Evolutionary conservation across 2,329 filamentous ascomycete species (phyloP).

Genomic region (Cadophora luteo-olivacea): DNA sequence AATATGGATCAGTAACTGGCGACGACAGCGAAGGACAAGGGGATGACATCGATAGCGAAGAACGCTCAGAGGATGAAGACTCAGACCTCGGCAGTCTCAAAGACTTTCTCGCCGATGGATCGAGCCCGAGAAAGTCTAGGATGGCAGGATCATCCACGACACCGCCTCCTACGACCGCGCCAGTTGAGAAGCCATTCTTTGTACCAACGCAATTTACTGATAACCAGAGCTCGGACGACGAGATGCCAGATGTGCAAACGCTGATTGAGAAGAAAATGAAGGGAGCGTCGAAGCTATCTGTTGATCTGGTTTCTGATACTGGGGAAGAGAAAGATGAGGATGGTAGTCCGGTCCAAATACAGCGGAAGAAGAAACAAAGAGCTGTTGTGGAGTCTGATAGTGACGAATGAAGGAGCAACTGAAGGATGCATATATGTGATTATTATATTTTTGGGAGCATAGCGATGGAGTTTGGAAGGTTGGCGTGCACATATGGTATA

Average conservation of each 20-base stretch:
- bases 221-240: constrained; percentile 23
- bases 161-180: constrained; percentile 47
- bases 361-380: constrained; percentile 27
- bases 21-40: constrained; percentile 33
- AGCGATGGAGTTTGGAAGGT: constrained; percentile 32
- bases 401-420: constrained; percentile 35
- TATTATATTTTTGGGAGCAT: constrained; percentile 27
- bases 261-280: constrained; percentile 17
- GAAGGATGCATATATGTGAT: neutral
- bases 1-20: constrained; percentile 20
- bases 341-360: neutral
- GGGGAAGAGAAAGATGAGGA: constrained; percentile 22
- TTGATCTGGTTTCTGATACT: constrained; percentile 14
- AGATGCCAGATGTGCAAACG: constrained; percentile 16
- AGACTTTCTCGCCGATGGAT: constrained; percentile 62
- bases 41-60: constrained; percentile 51
- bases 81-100: constrained; percentile 54
- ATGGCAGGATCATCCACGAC: constrained; percentile 39
- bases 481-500: neutral
- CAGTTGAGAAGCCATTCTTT: constrained; percentile 40
- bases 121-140: constrained; percentile 36
- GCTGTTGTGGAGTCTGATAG: constrained; percentile 34
- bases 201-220: neutral
- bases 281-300: constrained; percentile 3
- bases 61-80: constrained; percentile 58